phyloP scores from a whole-genome alignment of 768 basidiomycete species.

The Hericium alpestre region DNA sequence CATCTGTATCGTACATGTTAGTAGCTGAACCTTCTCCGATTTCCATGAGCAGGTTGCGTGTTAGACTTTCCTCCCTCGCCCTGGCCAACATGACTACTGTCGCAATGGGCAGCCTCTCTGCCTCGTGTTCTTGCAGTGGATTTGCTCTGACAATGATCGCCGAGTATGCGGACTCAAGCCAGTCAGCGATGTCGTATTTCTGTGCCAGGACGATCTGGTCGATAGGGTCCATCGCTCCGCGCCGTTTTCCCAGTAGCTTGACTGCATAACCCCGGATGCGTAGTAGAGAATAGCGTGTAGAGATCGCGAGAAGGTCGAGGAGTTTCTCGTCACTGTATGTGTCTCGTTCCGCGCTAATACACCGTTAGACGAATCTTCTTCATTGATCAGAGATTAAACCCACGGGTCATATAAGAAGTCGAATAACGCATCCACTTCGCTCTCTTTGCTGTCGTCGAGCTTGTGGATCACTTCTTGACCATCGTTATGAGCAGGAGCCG shows the following conservation, averaged over 20 bases:
- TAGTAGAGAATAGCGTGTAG: constrained; percentile 8
- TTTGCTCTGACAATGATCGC: constrained; percentile 8
- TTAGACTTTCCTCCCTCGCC: not conserved
- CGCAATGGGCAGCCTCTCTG: not conserved
- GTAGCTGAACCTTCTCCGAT: not conserved
- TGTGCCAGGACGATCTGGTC: constrained; percentile 12
- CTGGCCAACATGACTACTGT: not conserved
- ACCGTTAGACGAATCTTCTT: not conserved
- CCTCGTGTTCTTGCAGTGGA: not conserved
- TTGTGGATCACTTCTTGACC: constrained; percentile 7
- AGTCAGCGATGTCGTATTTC: constrained; percentile 12
- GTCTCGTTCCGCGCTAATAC: not conserved
- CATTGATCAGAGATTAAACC: not conserved
- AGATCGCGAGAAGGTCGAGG: constrained; percentile 7
- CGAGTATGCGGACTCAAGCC: constrained; percentile 13
- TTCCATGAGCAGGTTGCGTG: not conserved
- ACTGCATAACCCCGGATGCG: constrained; percentile 5
- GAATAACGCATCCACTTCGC: constrained; percentile 11
- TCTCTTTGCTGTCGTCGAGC: constrained; percentile 3
- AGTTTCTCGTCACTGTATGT: not conserved
- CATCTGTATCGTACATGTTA: too few species aligned
- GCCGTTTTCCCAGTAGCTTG: constrained; percentile 2
- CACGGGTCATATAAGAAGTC: constrained; percentile 14
- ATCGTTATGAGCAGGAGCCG: not conserved
- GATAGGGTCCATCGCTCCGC: constrained; percentile 7